These are phyloP conservation scores for Clathrus columnatus DNA, from an alignment of 768 basidiomycete genomes.

Conservation along the genomic window DNA sequence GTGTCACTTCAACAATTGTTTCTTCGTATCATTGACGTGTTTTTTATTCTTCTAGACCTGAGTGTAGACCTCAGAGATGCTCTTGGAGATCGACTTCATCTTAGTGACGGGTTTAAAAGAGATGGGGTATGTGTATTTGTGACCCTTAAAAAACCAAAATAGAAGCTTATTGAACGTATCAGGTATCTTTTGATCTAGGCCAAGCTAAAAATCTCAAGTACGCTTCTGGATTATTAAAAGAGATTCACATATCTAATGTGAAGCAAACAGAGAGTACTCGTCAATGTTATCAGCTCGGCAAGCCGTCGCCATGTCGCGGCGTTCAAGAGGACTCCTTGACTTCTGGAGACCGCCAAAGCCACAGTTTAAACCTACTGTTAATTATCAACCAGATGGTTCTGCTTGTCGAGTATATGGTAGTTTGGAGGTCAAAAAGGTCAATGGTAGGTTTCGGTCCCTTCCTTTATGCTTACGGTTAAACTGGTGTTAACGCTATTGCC, in stretches of 20 bases:
- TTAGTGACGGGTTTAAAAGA: slow-evolving; percentile 69
- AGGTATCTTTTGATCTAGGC: slow-evolving; percentile 75
- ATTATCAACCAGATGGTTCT: slow-evolving; percentile 54
- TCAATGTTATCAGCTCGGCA: slow-evolving; percentile 57
- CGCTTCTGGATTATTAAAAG: slow-evolving; percentile 12
- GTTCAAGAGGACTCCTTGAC: slow-evolving; percentile 65
- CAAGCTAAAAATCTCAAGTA: slow-evolving; percentile 70
- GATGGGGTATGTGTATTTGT: slow-evolving; percentile 57
- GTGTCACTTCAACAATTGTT: slow-evolving; percentile 24
- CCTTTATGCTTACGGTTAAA: not conserved
- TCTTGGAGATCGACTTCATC: slow-evolving; percentile 83
- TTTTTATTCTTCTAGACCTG: slow-evolving; percentile 43
- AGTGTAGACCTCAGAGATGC: slow-evolving; percentile 87
- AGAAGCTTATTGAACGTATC: not conserved
- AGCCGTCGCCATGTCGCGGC: slow-evolving; percentile 63
- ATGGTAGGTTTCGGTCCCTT: slow-evolving; percentile 37
- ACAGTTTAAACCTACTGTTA: slow-evolving; percentile 64
- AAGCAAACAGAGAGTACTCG: slow-evolving; percentile 48
- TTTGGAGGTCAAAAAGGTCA: slow-evolving; percentile 80
- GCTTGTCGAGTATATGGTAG: slow-evolving; percentile 87
- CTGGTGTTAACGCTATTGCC: too few species aligned
- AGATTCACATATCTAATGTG: slow-evolving; percentile 2
- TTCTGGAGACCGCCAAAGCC: slow-evolving; percentile 34
- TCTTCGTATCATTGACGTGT: not conserved
- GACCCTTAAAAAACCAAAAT: not conserved